phyloP scores from a whole-genome alignment of 108 stramenopile species.

The Nitzschia inconspicua region DNA sequence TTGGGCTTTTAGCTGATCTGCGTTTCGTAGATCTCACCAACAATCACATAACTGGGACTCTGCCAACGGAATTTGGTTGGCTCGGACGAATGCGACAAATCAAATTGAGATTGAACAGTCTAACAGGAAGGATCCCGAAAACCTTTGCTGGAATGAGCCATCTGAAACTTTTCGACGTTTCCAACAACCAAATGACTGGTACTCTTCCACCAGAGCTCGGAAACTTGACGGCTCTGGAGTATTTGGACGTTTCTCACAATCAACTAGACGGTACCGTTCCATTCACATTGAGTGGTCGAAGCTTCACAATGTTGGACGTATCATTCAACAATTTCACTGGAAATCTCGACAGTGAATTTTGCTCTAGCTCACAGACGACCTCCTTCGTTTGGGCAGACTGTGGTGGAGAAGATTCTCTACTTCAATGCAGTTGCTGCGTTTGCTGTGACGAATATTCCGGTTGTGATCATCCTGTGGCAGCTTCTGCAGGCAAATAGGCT shows the following conservation, averaged over 20 bases:
- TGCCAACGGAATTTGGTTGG: constrained; percentile 1
- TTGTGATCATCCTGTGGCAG: no score
- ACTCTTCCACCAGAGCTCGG: neutral
- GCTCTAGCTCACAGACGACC: no score
- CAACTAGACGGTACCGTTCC: neutral
- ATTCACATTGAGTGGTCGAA: neutral
- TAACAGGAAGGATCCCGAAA: neutral
- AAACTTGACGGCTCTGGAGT: neutral
- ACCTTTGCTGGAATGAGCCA: neutral
- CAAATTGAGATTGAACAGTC: neutral
- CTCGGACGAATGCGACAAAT: constrained; percentile 1
- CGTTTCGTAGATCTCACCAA: constrained; percentile 14
- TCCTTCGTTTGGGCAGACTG: no score
- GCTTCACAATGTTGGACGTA: constrained; percentile 2
- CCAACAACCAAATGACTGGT: neutral
- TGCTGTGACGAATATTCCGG: no score
- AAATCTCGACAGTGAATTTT: no score
- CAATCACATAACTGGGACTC: neutral
- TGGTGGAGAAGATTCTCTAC: no score
- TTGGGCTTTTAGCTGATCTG: no score
- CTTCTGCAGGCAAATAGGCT: no score
- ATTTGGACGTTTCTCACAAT: neutral
- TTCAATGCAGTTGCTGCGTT: no score
- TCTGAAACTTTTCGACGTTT: neutral
- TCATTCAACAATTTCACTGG: constrained; percentile 7